These are phyloP conservation scores for Camelina hispida DNA, from an alignment of 345 rosid genomes.

Conservation along the genomic window DNA sequence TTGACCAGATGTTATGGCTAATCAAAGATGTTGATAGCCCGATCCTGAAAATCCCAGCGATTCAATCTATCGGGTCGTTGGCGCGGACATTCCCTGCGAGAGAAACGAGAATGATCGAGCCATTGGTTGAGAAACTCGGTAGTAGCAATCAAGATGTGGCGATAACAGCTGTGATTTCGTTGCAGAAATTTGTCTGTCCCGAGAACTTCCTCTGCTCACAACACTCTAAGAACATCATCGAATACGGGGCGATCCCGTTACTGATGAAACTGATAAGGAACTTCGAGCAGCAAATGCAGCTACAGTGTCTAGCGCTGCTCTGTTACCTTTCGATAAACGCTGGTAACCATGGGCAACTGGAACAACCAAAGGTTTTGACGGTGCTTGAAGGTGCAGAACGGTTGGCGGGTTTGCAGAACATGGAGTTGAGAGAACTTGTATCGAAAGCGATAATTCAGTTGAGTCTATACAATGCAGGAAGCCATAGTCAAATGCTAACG, in stretches of 20 bases:
- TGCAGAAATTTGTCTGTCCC: conserved; percentile 67
- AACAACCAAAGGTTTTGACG: conserved; percentile 73
- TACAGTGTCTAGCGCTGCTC: conserved; percentile 66
- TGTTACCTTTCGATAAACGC: conserved; percentile 78
- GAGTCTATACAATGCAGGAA: conserved; percentile 62
- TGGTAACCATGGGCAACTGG: conserved; percentile 60
- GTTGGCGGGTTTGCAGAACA: conserved; percentile 55
- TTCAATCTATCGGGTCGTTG: conserved; percentile 75
- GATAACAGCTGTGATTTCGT: conserved; percentile 67
- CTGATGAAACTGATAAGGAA: conserved; percentile 72
- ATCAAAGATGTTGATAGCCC: conserved; percentile 60
- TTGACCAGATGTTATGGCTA: conserved; percentile 77
- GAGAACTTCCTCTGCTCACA: conserved; percentile 64
- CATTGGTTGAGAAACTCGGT: conserved; percentile 65
- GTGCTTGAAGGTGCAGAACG: conserved; percentile 84
- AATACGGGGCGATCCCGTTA: conserved; percentile 54
- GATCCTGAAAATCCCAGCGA: conserved; percentile 61
- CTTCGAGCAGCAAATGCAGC: conserved; percentile 56
- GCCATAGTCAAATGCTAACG: conserved; percentile 57
- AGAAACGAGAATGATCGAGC: conserved; percentile 73
- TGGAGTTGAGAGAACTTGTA: conserved; percentile 72
- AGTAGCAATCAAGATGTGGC: conserved; percentile 66
- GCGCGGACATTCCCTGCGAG: conserved; percentile 91
- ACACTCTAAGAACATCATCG: conserved; percentile 79
- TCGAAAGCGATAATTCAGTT: conserved; percentile 62